Evolutionary conservation across 2,329 filamentous ascomycete genomes (phyloP).

Genomic region (Colletotrichum liriopes): DNA sequence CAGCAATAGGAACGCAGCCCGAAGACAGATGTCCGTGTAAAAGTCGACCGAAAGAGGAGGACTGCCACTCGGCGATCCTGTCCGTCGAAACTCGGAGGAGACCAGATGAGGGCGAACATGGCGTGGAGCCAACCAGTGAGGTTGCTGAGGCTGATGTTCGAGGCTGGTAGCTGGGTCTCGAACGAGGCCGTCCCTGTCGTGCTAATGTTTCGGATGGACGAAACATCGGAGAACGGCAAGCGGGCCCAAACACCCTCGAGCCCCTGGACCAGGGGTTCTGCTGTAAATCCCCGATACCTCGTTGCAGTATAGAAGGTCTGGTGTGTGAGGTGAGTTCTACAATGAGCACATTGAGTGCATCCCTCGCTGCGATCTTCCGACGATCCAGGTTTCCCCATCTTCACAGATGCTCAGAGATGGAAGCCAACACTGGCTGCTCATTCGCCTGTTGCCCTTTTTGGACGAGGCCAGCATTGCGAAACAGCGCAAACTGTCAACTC

Average conservation of each 20-base stretch:
- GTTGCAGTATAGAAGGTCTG: not conserved
- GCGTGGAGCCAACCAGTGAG: constrained; percentile 44
- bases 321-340: not conserved
- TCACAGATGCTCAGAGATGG: constrained; percentile 28
- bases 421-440: constrained; percentile 8
- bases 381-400: constrained; percentile 43
- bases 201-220: constrained; percentile 46
- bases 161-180: constrained; percentile 5
- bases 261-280: constrained; percentile 10
- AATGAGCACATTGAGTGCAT: not conserved
- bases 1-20: not conserved
- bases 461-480: constrained; percentile 30
- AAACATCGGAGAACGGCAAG: constrained; percentile 35
- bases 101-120: constrained; percentile 23
- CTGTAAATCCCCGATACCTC: not conserved
- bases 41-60: not conserved
- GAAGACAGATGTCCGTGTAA: not conserved
- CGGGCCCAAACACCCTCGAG: constrained; percentile 24
- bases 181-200: constrained; percentile 42
- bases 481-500: constrained; percentile 22
- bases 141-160: constrained; percentile 28
- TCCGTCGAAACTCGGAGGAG: not conserved
- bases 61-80: constrained; percentile 18
- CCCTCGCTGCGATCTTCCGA: constrained; percentile 34
- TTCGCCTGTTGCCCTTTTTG: constrained; percentile 27